A percentile compares a stretch with the other conserved stretches of the same genome.
Conservation (phyloP, 139 green algal genomes). For the Coelastrella sp. region DNA sequence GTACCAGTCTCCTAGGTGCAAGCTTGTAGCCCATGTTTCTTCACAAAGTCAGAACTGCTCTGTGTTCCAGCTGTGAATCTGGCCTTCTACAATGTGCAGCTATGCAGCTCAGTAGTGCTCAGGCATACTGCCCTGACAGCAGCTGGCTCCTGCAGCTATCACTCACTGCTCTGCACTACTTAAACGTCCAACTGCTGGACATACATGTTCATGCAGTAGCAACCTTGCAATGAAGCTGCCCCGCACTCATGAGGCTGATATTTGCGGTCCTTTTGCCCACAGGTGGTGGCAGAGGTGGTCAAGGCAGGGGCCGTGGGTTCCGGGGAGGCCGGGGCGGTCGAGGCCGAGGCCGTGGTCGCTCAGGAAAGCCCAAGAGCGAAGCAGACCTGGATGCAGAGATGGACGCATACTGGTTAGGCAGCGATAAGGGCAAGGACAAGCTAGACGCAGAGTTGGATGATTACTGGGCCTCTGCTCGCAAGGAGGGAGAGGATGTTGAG, state of each 20-base stretch:
- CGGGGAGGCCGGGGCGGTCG: constrained; percentile 8
- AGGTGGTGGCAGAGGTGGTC: not conserved
- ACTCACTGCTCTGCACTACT: no score
- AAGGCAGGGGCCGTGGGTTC: constrained; percentile 8
- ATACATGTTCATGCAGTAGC: no score
- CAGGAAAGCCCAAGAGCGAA: constrained; percentile 20
- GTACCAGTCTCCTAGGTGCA: no score
- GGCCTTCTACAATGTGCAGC: no score
- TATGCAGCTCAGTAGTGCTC: no score
- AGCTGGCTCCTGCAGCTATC: no score
- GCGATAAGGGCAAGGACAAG: constrained; percentile 32
- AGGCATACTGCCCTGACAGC: no score
- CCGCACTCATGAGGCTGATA: not conserved
- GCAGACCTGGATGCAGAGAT: constrained; percentile 38
- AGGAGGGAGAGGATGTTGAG: not conserved
- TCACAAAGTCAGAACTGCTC: no score
- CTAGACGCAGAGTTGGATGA: constrained; percentile 42
- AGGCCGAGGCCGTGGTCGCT: not conserved
- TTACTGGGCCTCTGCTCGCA: not conserved
- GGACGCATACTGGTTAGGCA: constrained; percentile 41
- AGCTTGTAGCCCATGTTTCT: no score
- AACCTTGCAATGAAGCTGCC: no score
- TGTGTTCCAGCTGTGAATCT: no score
- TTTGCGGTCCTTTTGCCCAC: not conserved
- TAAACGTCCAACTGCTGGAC: no score